These are phyloP conservation scores for Aspergillus sp. DNA, from an alignment of 2,329 filamentous ascomycete genomes.

Conservation along the genomic window DNA sequence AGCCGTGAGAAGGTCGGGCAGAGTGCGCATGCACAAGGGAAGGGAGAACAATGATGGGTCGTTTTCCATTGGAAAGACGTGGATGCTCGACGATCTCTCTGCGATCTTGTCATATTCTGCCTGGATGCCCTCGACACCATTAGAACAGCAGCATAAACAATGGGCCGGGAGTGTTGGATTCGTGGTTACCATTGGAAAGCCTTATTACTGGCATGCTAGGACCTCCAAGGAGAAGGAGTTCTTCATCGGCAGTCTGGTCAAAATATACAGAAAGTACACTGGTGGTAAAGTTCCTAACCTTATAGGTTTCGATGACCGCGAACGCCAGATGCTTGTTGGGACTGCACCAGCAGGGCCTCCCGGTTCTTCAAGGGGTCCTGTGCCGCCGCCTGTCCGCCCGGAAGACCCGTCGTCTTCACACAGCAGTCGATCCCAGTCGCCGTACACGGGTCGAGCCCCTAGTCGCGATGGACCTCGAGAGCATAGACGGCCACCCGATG, in stretches of 20 bases:
- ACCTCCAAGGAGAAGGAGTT: slow-evolving; percentile 97
- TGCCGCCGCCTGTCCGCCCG: slow-evolving; percentile 19
- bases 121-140: slow-evolving; percentile 50
- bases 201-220: slow-evolving; percentile 94
- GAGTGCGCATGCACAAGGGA: slow-evolving; percentile 93
- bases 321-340: slow-evolving; percentile 69
- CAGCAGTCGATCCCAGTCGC: slow-evolving; percentile 21
- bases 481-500: slow-evolving; percentile 26
- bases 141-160: slow-evolving; percentile 56
- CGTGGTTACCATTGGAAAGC: slow-evolving; percentile 79
- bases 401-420: slow-evolving; percentile 19
- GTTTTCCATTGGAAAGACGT: slow-evolving; percentile 97
- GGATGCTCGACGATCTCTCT: slow-evolving; percentile 86
- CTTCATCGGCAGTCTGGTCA: slow-evolving; percentile 91
- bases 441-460: slow-evolving; percentile 24
- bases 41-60: slow-evolving; percentile 89
- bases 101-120: slow-evolving; percentile 76
- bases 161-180: slow-evolving; percentile 85
- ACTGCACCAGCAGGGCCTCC: slow-evolving; percentile 21
- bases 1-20: slow-evolving; percentile 82
- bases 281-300: slow-evolving; percentile 74
- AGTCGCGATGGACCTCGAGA: slow-evolving; percentile 33
- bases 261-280: slow-evolving; percentile 96
- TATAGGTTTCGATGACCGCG: slow-evolving; percentile 71
- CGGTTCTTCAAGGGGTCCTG: slow-evolving; percentile 18